A percentile compares a stretch with the other conserved stretches of the same genome.
Conservation (phyloP, 1,284 basidiomycete genomes). For the Leccinum laetum region DNA sequence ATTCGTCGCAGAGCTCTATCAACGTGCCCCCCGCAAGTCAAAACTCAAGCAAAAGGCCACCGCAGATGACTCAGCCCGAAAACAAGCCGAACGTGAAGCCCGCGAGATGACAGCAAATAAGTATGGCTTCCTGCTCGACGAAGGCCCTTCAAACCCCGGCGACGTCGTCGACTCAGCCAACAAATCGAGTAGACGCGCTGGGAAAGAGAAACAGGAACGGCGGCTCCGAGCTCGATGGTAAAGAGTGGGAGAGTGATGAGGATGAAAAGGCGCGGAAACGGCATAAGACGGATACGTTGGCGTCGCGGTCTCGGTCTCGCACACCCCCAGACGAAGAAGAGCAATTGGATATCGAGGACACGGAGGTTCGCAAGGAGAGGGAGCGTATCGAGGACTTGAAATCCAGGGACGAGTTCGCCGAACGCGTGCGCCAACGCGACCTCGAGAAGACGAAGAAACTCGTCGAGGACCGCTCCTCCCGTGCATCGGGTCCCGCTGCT, state of each 20-base stretch:
- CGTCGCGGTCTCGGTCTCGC: constrained; percentile 22
- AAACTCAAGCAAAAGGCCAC: constrained; percentile 62
- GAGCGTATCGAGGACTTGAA: constrained; percentile 79
- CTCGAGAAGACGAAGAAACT: constrained; percentile 86
- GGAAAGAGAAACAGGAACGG: constrained; percentile 58
- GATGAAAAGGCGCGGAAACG: constrained; percentile 78
- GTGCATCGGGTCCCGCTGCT: constrained; percentile 60
- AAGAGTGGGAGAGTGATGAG: constrained; percentile 88
- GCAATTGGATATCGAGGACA: constrained; percentile 53
- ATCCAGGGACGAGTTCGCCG: constrained; percentile 93
- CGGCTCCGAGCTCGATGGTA: constrained; percentile 73
- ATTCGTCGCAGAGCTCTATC: constrained; percentile 80
- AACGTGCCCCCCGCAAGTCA: constrained; percentile 69
- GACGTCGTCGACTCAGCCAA: constrained; percentile 46
- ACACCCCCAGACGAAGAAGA: constrained; percentile 36
- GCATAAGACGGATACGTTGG: constrained; percentile 46
- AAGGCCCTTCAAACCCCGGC: constrained; percentile 47
- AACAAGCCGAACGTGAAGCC: constrained; percentile 69
- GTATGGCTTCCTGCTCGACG: constrained; percentile 76
- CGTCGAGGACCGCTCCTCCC: constrained; percentile 91
- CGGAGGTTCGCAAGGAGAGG: constrained; percentile 69
- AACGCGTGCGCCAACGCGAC: constrained; percentile 85
- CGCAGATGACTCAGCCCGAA: constrained; percentile 48
- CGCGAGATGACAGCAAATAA: constrained; percentile 72
- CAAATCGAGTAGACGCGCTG: constrained; percentile 45